Percentiles rank a stretch among this genome's conserved stretches.
Conservation (phyloP, 345 rosid genomes). For the rapeseed (Brassica napus) region DNA sequence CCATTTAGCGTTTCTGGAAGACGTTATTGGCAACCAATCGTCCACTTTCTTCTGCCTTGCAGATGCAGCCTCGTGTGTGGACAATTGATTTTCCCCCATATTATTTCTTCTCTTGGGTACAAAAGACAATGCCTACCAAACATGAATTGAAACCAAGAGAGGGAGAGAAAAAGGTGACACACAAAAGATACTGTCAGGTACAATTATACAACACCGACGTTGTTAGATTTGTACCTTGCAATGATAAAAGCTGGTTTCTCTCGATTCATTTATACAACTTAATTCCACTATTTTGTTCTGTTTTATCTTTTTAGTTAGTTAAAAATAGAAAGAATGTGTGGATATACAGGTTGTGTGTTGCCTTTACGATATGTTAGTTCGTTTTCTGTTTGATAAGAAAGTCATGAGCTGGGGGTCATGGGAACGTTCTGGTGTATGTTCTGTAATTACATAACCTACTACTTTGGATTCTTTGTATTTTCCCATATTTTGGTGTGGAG, state of each 20-base stretch:
- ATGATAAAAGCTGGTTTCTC: neutral
- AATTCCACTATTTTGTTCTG: neutral
- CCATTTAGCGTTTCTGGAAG: constrained; percentile 78
- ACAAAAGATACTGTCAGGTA: neutral
- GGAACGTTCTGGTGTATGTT: constrained; percentile 1
- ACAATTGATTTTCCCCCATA: constrained; percentile 10
- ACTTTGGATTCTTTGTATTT: neutral
- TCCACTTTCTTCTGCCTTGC: constrained; percentile 45
- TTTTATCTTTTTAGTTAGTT: neutral
- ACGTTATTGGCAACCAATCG: constrained; percentile 78
- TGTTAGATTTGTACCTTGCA: neutral
- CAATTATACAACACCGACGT: neutral
- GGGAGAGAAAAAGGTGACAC: neutral
- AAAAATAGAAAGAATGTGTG: neutral
- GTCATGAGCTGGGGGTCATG: neutral
- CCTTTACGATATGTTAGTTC: constrained; percentile 6
- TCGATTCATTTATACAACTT: neutral
- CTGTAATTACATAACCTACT: neutral
- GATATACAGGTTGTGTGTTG: neutral
- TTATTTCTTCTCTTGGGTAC: neutral
- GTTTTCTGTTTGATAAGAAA: constrained; percentile 4
- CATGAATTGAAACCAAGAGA: neutral
- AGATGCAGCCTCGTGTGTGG: neutral
- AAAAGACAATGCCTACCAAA: neutral
- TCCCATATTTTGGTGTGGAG: neutral